Percentiles rank a stretch among this genome's conserved stretches.
Evolutionary conservation across 306 rosid genomes (phyloP).

Genomic region (Fagus crenata): DNA sequence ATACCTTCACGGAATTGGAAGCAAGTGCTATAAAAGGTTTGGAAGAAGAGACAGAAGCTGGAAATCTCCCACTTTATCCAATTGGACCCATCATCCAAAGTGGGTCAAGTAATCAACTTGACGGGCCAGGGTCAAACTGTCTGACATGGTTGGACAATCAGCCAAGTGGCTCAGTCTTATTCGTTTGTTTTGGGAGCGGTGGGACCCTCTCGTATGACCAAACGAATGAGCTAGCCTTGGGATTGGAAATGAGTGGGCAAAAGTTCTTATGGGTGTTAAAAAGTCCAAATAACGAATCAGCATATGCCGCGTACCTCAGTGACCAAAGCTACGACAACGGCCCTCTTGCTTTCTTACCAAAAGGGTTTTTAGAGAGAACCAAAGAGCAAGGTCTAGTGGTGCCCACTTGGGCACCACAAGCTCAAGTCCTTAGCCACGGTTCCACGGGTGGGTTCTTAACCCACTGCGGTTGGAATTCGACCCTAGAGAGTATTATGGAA

Average conservation of each 20-base stretch:
- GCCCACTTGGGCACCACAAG: conserved; percentile 37
- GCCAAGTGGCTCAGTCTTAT: conserved; percentile 25
- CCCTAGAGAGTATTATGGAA: conserved; percentile 20
- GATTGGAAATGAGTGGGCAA: conserved; percentile 27
- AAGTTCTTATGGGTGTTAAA: conserved; percentile 37
- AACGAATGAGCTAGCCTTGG: conserved; percentile 32
- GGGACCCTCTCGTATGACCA: conserved; percentile 36
- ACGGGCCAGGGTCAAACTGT: conserved; percentile 12
- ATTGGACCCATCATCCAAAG: conserved; percentile 44
- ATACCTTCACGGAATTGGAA: conserved; percentile 38
- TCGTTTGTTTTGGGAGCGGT: conserved; percentile 38
- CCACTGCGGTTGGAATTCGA: conserved; percentile 40
- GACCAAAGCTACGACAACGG: not conserved
- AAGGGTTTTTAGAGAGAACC: conserved; percentile 31
- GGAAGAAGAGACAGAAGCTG: not conserved
- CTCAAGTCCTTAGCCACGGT: conserved; percentile 23
- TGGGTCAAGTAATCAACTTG: conserved; percentile 10
- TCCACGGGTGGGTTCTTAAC: conserved; percentile 33
- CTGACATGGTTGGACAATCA: conserved; percentile 34
- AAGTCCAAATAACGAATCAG: conserved; percentile 7
- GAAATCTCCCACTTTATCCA: conserved; percentile 29
- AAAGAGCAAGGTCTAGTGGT: conserved; percentile 30
- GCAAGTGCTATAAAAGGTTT: conserved; percentile 21
- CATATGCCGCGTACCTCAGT: conserved; percentile 20
- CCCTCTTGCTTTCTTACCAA: conserved; percentile 19